phyloP scores from a whole-genome alignment of 2,329 filamentous ascomycete species.

The Exophiala lecanii-corni region DNA sequence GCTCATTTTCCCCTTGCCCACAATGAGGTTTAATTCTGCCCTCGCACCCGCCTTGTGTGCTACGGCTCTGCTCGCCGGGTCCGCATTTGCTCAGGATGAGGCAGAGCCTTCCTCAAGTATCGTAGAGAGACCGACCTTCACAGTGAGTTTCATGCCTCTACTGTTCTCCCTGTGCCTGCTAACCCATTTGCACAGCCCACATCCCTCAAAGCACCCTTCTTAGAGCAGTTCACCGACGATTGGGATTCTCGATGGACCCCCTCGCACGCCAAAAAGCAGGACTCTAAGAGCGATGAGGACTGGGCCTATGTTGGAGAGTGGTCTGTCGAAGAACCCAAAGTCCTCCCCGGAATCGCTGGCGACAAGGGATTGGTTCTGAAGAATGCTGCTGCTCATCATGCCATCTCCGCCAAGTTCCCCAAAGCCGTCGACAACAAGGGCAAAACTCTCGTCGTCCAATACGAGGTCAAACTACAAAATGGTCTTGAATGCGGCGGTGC shows the following conservation, averaged over 20 bases:
- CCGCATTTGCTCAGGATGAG: conserved; percentile 65
- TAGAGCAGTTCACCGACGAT: conserved; percentile 97
- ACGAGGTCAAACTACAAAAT: conserved; percentile 98
- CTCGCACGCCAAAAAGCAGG: conserved; percentile 95
- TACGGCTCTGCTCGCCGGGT: conserved; percentile 62
- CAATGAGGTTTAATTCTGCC: conserved; percentile 79
- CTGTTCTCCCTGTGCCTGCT: not conserved
- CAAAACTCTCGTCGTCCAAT: conserved; percentile 95
- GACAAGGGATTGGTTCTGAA: conserved; percentile 98
- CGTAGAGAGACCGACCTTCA: conserved; percentile 73
- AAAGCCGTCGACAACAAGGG: conserved; percentile 96
- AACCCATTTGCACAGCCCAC: conserved; percentile 62
- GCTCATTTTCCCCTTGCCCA: conserved; percentile 34
- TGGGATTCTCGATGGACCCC: conserved; percentile 93
- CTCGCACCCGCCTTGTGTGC: conserved; percentile 66
- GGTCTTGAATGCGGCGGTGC: conserved; percentile 96
- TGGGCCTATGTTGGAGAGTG: conserved; percentile 98
- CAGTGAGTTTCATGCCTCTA: conserved; percentile 56
- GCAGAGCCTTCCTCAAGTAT: conserved; percentile 53
- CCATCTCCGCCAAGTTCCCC: conserved; percentile 97
- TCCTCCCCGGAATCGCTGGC: conserved; percentile 87
- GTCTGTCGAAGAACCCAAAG: conserved; percentile 87
- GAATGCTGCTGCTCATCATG: conserved; percentile 96
- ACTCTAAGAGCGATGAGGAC: conserved; percentile 73
- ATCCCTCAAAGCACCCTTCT: conserved; percentile 82